These are phyloP conservation scores for Ceratocystis ficicola DNA, from an alignment of 2,329 filamentous ascomycete genomes.

Conservation along the genomic window DNA sequence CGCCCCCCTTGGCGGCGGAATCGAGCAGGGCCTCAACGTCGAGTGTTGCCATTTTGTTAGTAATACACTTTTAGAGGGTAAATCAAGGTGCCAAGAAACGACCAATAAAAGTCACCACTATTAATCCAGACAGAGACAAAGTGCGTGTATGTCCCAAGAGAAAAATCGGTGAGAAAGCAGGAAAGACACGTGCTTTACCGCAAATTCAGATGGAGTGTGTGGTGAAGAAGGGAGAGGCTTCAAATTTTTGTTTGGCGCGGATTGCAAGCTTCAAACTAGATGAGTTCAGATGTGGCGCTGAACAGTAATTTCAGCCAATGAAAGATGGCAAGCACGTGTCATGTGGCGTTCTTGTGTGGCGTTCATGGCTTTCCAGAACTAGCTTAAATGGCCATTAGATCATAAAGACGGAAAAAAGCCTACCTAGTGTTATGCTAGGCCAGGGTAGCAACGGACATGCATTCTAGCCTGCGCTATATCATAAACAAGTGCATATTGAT, in stretches of 20 bases:
- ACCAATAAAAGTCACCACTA: background rate
- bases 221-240: background rate
- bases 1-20: constrained; percentile 56
- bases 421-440: background rate
- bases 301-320: background rate
- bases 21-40: constrained; percentile 89
- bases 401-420: background rate
- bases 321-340: background rate
- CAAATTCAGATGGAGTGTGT: background rate
- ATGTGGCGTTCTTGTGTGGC: background rate
- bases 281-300: constrained; percentile 11
- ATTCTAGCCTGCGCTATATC: background rate
- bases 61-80: background rate
- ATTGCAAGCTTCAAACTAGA: constrained; percentile 7
- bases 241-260: constrained; percentile 10
- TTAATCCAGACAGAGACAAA: background rate
- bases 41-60: constrained; percentile 35
- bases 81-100: background rate
- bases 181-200: background rate
- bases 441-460: background rate
- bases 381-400: constrained; percentile 10
- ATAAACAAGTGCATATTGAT: background rate
- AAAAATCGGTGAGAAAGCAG: background rate
- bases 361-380: background rate
- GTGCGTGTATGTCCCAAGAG: background rate